A percentile compares a stretch with the other conserved stretches of the same genome.
phyloP scores from a whole-genome alignment of 1,139 yeast genomes.

The Lodderomyces elongisporus region DNA sequence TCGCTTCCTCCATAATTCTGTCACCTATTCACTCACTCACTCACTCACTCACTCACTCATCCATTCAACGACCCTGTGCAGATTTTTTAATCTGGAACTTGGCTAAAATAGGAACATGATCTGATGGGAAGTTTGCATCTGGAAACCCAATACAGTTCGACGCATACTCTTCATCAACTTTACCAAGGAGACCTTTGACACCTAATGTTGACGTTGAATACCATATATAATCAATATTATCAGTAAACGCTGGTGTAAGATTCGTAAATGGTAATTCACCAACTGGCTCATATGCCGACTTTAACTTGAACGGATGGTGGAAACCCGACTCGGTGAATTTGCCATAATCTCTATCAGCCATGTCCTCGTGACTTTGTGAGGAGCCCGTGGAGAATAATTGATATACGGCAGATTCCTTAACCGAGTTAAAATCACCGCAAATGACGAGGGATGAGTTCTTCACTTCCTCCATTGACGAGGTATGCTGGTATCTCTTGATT shows the following conservation, averaged over 20 bases:
- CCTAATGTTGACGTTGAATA: constrained; percentile 73
- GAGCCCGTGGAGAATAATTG: constrained; percentile 79
- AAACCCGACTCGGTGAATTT: constrained; percentile 86
- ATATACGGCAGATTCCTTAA: constrained; percentile 83
- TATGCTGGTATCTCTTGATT: constrained; percentile 47
- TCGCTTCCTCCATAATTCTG: no score
- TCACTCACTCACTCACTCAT: constrained; percentile 1
- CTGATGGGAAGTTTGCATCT: constrained; percentile 89
- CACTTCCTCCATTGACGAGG: constrained; percentile 46
- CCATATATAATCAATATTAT: constrained; percentile 95
- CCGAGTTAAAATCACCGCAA: constrained; percentile 96
- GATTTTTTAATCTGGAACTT: constrained; percentile 67
- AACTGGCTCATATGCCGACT: constrained; percentile 76
- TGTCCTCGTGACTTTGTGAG: constrained; percentile 69
- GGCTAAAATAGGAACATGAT: constrained; percentile 81
- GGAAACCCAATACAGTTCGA: constrained; percentile 86
- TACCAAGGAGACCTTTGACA: constrained; percentile 83
- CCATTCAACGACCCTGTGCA: no score
- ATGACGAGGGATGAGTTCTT: constrained; percentile 71
- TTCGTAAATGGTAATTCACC: constrained; percentile 94
- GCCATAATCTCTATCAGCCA: constrained; percentile 87
- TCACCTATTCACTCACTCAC: no score
- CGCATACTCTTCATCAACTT: constrained; percentile 73
- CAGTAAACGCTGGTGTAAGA: constrained; percentile 88
- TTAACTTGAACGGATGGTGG: constrained; percentile 72